These are phyloP conservation scores for Thuidium tamariscinum DNA, from an alignment of 225 moss, liverwort and hornwort species.

Conservation along the genomic window DNA sequence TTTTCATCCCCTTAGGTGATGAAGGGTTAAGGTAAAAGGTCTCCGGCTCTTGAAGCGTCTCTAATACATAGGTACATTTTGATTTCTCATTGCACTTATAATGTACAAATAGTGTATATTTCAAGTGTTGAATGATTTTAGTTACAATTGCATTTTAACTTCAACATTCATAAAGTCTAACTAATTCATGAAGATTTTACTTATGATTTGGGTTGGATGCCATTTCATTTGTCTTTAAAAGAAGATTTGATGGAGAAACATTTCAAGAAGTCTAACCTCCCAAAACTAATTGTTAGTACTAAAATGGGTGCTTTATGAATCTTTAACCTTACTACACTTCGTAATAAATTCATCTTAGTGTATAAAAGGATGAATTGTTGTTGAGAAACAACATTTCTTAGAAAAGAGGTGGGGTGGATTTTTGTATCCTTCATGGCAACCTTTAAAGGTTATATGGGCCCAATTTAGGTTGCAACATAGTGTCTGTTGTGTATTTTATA, in stretches of 20 bases:
- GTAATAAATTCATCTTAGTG: not conserved
- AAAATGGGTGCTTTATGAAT: not conserved
- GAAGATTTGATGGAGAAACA: fast-evolving
- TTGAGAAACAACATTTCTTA: not conserved
- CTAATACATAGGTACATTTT: not conserved
- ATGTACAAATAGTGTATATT: not conserved
- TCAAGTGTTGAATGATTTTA: not conserved
- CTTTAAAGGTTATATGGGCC: not conserved
- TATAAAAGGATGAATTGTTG: not conserved
- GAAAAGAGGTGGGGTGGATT: not conserved
- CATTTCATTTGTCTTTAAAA: not conserved
- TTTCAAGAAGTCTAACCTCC: not conserved
- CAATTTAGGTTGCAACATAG: not conserved
- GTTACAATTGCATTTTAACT: not conserved
- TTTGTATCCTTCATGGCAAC: fast-evolving
- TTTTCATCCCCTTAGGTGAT: too few species aligned
- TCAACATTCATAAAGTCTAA: not conserved
- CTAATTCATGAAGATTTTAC: not conserved
- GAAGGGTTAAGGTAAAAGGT: too few species aligned
- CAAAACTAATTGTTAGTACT: not conserved
- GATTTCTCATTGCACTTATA: too few species aligned
- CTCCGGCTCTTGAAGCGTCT: not conserved
- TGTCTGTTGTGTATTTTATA: not conserved
- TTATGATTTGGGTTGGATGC: not conserved
- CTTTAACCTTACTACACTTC: not conserved